These are phyloP conservation scores for Vitis vinifera DNA, from an alignment of 164 flowering plant genomes.

Conservation along the genomic window DNA sequence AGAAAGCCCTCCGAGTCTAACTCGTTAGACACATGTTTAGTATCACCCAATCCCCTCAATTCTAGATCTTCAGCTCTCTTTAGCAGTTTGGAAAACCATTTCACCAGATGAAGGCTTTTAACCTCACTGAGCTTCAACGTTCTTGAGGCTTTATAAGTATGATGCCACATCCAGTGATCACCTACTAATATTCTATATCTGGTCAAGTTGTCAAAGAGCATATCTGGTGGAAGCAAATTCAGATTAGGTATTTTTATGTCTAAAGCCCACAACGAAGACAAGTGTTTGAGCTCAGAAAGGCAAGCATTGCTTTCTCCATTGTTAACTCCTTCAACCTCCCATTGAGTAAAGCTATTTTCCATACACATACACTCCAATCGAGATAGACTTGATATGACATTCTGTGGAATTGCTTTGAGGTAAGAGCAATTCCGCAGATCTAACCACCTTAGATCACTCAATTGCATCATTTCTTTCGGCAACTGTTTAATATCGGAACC, in stretches of 20 bases:
- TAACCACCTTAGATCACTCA: neutral
- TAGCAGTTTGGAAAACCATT: neutral
- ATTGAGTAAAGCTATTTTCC: neutral
- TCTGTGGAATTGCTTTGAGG: neutral
- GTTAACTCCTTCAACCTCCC: neutral
- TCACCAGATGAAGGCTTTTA: neutral
- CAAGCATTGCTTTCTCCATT: neutral
- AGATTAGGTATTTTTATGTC: neutral
- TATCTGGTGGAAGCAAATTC: neutral
- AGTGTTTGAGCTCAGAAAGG: neutral
- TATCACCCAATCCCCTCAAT: neutral
- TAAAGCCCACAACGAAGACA: neutral
- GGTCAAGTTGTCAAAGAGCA: neutral
- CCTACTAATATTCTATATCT: neutral
- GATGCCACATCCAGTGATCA: neutral
- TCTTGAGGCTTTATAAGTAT: neutral
- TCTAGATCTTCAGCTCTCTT: neutral
- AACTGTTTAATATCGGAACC: too few relatives aligned
- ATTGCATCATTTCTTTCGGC: neutral
- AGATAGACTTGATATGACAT: neutral
- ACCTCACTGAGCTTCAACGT: neutral
- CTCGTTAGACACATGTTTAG: neutral
- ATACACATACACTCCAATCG: neutral
- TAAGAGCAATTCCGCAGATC: neutral
- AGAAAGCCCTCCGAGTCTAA: neutral